A percentile compares a stretch with the other conserved stretches of the same genome.
These are phyloP conservation scores for Cruciata laevipes DNA, from an alignment of 257 asterid genomes.

Conservation along the genomic window DNA sequence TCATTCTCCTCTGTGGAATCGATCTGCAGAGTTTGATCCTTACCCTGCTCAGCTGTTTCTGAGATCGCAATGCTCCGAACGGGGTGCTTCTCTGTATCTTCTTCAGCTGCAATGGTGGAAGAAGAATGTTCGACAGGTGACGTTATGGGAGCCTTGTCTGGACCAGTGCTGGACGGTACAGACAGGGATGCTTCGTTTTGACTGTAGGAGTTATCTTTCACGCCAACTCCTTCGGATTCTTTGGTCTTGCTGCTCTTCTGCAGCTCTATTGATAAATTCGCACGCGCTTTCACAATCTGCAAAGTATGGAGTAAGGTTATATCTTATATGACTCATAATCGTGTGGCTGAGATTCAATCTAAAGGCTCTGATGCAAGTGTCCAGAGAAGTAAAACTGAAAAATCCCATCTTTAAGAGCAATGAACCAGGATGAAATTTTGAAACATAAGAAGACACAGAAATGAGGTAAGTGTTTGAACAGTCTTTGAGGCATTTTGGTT, in stretches of 20 bases:
- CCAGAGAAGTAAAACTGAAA: background rate
- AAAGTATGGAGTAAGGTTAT: background rate
- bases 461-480: too few species aligned
- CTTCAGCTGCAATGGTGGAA: constrained; percentile 21
- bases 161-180: constrained; percentile 30
- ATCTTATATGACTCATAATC: background rate
- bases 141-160: background rate
- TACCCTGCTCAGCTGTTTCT: constrained; percentile 20
- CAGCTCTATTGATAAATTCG: constrained; percentile 47
- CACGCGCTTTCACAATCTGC: constrained; percentile 76
- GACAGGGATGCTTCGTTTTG: constrained; percentile 43
- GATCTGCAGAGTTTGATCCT: constrained; percentile 25
- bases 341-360: background rate
- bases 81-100: constrained; percentile 34
- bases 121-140: constrained; percentile 15
- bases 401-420: background rate
- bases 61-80: constrained; percentile 24
- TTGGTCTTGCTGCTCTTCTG: constrained; percentile 33
- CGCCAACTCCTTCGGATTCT: constrained; percentile 23
- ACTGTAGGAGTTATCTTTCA: constrained; percentile 28
- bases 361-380: too few species aligned
- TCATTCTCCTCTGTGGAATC: constrained; percentile 37
- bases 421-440: background rate
- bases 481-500: background rate
- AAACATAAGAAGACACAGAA: too few species aligned